Conservation (phyloP, 2,329 filamentous ascomycete species). For the Colletotrichum nymphaeae region DNA sequence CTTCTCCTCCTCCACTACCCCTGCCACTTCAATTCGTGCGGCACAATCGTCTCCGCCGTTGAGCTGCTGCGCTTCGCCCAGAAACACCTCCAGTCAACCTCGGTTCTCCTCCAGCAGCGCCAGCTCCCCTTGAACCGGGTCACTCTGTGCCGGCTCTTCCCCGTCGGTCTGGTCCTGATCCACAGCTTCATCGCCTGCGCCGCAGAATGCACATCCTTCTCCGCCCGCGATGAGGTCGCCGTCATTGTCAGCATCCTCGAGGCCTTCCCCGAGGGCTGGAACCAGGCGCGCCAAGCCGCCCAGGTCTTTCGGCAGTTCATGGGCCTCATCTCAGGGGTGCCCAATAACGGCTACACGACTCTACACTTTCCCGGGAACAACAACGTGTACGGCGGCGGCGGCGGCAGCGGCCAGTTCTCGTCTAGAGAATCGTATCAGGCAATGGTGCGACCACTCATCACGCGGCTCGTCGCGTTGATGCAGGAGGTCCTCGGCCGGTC, state of each 20-base stretch:
- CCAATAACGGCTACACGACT: slow-evolving; percentile 36
- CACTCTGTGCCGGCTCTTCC: slow-evolving; percentile 52
- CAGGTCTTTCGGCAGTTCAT: slow-evolving; percentile 48
- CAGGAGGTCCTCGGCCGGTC: slow-evolving; percentile 48
- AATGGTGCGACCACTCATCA: slow-evolving; percentile 37
- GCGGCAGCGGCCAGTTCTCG: not conserved
- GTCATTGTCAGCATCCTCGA: slow-evolving; percentile 49
- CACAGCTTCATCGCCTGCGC: slow-evolving; percentile 49
- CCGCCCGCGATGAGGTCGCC: slow-evolving; percentile 48
- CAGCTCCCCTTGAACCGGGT: slow-evolving; percentile 56
- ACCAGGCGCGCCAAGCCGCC: slow-evolving; percentile 47
- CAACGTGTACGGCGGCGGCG: not conserved
- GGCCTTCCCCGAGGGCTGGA: slow-evolving; percentile 51
- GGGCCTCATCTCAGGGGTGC: slow-evolving; percentile 35
- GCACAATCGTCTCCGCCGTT: slow-evolving; percentile 42
- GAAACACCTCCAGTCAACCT: slow-evolving; percentile 55
- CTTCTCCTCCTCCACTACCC: slow-evolving; percentile 56
- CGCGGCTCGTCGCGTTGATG: slow-evolving; percentile 42
- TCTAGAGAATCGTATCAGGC: slow-evolving; percentile 38
- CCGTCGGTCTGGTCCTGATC: slow-evolving; percentile 51
- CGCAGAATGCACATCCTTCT: slow-evolving; percentile 39
- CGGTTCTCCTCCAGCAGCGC: slow-evolving; percentile 53
- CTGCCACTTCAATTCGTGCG: slow-evolving; percentile 51
- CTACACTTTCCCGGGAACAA: slow-evolving; percentile 33
- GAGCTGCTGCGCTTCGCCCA: slow-evolving; percentile 53